Evolutionary conservation across 306 rosid genomes (phyloP).

Genomic region (Geum urbanum): DNA sequence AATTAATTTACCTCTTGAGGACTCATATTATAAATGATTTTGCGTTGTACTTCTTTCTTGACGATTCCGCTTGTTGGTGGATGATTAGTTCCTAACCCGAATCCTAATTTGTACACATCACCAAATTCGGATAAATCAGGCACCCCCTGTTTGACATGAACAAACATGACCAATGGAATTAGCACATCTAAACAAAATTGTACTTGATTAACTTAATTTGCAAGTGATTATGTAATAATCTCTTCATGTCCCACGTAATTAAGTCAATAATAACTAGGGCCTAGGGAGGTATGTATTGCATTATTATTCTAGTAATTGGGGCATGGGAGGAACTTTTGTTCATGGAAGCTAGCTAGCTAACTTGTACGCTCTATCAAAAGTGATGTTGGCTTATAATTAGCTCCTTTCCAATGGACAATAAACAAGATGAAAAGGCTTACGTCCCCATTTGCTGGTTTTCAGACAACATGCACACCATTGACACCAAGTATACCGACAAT

Average conservation of each 20-base stretch:
- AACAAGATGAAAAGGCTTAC: slow-evolving; percentile 2
- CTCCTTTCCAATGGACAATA: slow-evolving; percentile 8
- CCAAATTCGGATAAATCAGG: slow-evolving; percentile 84
- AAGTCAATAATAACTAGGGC: no score
- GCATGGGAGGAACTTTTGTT: neutral
- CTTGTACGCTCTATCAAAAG: neutral
- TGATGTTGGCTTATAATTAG: neutral
- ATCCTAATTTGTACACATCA: slow-evolving; percentile 59
- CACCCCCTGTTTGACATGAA: slow-evolving; percentile 47
- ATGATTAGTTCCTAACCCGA: slow-evolving; percentile 63
- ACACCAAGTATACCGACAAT: slow-evolving; percentile 11
- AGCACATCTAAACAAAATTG: neutral
- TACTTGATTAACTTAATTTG: neutral
- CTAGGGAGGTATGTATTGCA: neutral
- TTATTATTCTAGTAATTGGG: neutral
- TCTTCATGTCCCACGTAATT: neutral
- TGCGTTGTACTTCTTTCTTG: slow-evolving; percentile 76
- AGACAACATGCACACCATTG: neutral
- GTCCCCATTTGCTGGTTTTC: slow-evolving; percentile 5
- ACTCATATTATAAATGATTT: slow-evolving; percentile 56
- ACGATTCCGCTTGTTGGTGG: slow-evolving; percentile 79
- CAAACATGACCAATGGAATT: neutral
- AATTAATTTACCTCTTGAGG: slow-evolving; percentile 62
- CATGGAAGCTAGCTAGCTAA: slow-evolving; percentile 6
- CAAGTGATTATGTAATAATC: neutral